phyloP scores from a whole-genome alignment of 768 basidiomycete genomes.

The Polyporus arcularius region DNA sequence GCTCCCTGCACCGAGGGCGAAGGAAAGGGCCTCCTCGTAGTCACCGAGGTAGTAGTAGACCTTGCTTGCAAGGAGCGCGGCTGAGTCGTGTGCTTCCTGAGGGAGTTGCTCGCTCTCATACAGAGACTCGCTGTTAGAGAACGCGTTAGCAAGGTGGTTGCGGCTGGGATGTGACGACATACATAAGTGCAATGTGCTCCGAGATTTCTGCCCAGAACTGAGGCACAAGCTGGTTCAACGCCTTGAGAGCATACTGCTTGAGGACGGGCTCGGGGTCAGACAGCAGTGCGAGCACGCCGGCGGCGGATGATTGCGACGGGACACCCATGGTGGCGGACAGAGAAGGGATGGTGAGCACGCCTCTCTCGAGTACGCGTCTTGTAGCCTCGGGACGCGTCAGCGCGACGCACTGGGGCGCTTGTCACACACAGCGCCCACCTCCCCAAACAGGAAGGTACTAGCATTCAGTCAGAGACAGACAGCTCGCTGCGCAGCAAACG shows the following conservation, averaged over 20 bases:
- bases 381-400: slow-evolving; percentile 41
- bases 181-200: slow-evolving; percentile 90
- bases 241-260: slow-evolving; percentile 88
- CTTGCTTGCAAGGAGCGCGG: slow-evolving; percentile 94
- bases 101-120: slow-evolving; percentile 84
- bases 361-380: slow-evolving; percentile 20
- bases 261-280: slow-evolving; percentile 86
- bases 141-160: slow-evolving; percentile 6
- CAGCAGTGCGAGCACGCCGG: slow-evolving; percentile 89
- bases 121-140: slow-evolving; percentile 72
- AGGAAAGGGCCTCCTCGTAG: slow-evolving; percentile 93
- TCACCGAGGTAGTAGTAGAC: slow-evolving; percentile 97
- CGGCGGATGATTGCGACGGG: slow-evolving; percentile 78
- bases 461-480: too few species aligned
- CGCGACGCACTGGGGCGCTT: slow-evolving; percentile 14
- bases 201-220: slow-evolving; percentile 99
- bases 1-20: slow-evolving; percentile 87
- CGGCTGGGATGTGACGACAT: slow-evolving; percentile 32
- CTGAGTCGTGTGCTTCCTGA: slow-evolving; percentile 72
- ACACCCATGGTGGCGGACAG: slow-evolving; percentile 53
- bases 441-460: background rate
- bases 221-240: slow-evolving; percentile 81
- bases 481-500: too few species aligned
- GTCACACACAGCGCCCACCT: background rate
- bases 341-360: slow-evolving; percentile 10